These are phyloP conservation scores for Candida andamanensis DNA, from an alignment of 805 yeast species.

Conservation along the genomic window DNA sequence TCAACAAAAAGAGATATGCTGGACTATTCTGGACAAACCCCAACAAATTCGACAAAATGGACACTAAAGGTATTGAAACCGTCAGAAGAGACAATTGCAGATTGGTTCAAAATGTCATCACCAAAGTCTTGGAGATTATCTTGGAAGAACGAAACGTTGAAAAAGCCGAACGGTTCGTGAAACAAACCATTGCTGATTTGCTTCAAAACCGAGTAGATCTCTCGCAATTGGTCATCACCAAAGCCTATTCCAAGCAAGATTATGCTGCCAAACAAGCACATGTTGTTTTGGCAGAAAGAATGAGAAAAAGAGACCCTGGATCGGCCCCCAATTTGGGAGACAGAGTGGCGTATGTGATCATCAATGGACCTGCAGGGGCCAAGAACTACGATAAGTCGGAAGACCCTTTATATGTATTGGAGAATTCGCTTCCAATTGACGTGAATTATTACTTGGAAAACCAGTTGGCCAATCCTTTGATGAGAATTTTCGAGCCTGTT, in stretches of 20 bases:
- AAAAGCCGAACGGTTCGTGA: constrained; percentile 81
- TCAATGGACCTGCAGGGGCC: constrained; percentile 61
- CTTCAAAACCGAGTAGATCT: constrained; percentile 88
- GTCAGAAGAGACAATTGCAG: constrained; percentile 97
- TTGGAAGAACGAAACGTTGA: constrained; percentile 82
- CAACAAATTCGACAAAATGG: constrained; percentile 92
- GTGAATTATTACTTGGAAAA: constrained; percentile 91
- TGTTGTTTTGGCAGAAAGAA: constrained; percentile 91
- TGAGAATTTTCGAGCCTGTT: constrained; percentile 92
- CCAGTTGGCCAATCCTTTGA: constrained; percentile 86
- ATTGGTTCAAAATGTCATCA: constrained; percentile 89
- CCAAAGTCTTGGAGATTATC: constrained; percentile 79
- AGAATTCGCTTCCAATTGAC: constrained; percentile 88
- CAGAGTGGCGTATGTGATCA: constrained; percentile 95
- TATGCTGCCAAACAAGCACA: constrained; percentile 97
- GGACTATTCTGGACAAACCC: constrained; percentile 95
- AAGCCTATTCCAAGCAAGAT: constrained; percentile 82
- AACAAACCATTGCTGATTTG: constrained; percentile 81
- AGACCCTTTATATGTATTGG: constrained; percentile 91
- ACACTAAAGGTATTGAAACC: constrained; percentile 96
- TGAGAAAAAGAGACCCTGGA: constrained; percentile 95
- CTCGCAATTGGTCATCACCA: constrained; percentile 89
- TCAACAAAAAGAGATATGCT: constrained; percentile 95
- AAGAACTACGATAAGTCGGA: constrained; percentile 95
- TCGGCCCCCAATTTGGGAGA: constrained; percentile 97